These are phyloP conservation scores for Aspergillus nomiae DNA, from an alignment of 2,329 filamentous ascomycete genomes.

Conservation along the genomic window DNA sequence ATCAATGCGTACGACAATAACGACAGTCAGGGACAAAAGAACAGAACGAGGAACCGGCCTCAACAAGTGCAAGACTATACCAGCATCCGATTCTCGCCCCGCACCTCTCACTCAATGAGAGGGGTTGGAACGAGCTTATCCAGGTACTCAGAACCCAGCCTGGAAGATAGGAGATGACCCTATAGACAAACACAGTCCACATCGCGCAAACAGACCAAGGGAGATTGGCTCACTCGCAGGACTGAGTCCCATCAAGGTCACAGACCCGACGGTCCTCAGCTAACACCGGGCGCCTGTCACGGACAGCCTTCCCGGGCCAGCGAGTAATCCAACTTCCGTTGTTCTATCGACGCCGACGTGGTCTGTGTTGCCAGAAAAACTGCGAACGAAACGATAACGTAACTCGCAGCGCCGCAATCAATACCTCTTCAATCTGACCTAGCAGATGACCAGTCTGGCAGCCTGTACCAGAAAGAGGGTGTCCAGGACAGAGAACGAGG, in stretches of 20 bases:
- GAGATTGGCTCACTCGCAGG: neutral
- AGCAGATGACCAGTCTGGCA: constrained; percentile 40
- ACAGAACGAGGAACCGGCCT: constrained; percentile 36
- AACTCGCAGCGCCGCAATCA: constrained; percentile 23
- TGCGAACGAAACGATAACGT: constrained; percentile 33
- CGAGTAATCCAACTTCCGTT: constrained; percentile 6
- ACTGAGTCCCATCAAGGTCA: constrained; percentile 30
- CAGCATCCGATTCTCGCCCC: constrained; percentile 55
- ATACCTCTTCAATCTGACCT: constrained; percentile 16
- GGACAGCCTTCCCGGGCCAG: constrained; percentile 21
- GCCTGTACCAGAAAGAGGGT: constrained; percentile 40
- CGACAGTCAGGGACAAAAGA: constrained; percentile 21
- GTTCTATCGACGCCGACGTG: constrained; percentile 9
- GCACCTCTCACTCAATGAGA: constrained; percentile 32
- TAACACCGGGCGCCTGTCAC: constrained; percentile 34
- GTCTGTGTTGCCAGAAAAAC: constrained; percentile 18
- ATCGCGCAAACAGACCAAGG: neutral
- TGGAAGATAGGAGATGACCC: constrained; percentile 59
- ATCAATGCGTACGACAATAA: constrained; percentile 18
- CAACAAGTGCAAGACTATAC: constrained; percentile 27
- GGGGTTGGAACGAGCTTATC: constrained; percentile 32
- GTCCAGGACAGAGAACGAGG: constrained; percentile 36
- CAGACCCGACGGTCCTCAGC: constrained; percentile 34
- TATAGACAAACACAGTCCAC: constrained; percentile 33
- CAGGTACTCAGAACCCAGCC: constrained; percentile 45